Evolutionary conservation across 371 early-diverging fungal species (phyloP), one percentile per base, ranked within the genome.

Genomic region (Sporodiniella umbellata): DNA sequence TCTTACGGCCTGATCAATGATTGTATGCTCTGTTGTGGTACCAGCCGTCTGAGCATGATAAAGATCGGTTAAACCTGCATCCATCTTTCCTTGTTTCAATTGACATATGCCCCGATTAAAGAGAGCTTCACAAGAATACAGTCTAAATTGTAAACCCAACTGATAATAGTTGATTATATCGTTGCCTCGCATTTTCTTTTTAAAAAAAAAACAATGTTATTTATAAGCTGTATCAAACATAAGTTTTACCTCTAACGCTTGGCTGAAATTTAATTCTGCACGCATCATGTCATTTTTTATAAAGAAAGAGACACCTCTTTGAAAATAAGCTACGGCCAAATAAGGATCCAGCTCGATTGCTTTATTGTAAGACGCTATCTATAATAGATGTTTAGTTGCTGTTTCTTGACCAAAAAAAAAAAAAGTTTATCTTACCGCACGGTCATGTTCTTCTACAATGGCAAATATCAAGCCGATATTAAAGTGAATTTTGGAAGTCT

Each of bases 121-220:
- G 45, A 89, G 57, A 22, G 93, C 87, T 66, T 96, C 92, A 63
- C 90, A 93, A 12, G 89, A 70, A 64, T 87, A 90, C 22, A 96
- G 82, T 65, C 89, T 87, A 73, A 84, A 93, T 43, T 85, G 77
- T 31, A 96, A 79, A 3, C 96, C 97, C 39, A 98, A 75, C 64
- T 98, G 97, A 45, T 85, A 86, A 68, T 98, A 98, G 72, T 98
- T 95, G 60, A 96, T 95, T 37, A 85, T 79, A 56, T 82, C 73
- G 68, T 93, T 94, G 31, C 92, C 91, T 28, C 98, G 86, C 39
- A 98, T 70, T 70, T 83, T 84, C 86, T 64, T n/a, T n/a, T n/a
- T n/a, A n/a, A n/a, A n/a, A n/a, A n/a, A 54, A 12, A 31, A 35
- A 35, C 4, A 8, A 35, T 35, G 14, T 11, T 18, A 17, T 37